Base-by-base conservation (phyloP, 192 early-diverging fungal genomes). In the Entophlyctis helioformis region DNA sequence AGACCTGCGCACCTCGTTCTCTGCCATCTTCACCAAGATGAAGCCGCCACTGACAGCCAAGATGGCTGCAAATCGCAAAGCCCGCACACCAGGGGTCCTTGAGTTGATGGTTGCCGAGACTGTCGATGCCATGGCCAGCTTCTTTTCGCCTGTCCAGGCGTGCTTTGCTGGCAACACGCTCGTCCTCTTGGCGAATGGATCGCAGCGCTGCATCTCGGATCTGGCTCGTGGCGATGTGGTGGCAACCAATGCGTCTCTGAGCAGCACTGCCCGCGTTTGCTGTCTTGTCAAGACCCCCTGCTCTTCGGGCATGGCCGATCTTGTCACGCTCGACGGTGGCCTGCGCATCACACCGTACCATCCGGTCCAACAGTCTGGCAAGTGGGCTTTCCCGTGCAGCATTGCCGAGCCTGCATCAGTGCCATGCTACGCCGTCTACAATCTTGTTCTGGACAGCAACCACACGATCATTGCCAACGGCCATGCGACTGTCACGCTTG, bases 261-360 rank as follows among this genome's bases (percentile, higher is more conserved):
- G n/a, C n/a, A n/a, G 33, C 18, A 19, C 32, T 9, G 48, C 38
- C 21, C 13, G 10, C 4, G 42, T 60, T 22, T 24, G 36, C 24
- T 48, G 45, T 22, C 19, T 60, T 11, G 44, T 60, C 13, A 37
- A 27, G 23, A 50, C 47, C 7, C 26, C 11, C 13, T 38, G 38
- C 16, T 22, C 9, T 12, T n/a, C n/a, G 12, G n/a, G 10, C 24
- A 34, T 15, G 21, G 26, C 37, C 6, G 40, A 15, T 8, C 9
- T 53, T 9, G 37, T 32, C 15, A 23, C 28, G 39, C 26, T 20
- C 10, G 39, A 34, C 24, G 39, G 26, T 26, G 53, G 48, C 1
- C 23, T 56, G n/a, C 12, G 50, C 36, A 43, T 61, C 42, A 61
- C 59, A 21, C 53, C 59, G 0, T 61, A 27, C n/a, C 59, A 61